Conservation (phyloP, 1,139 yeast species). For the Nakaseomyces uthaithaninus region DNA sequence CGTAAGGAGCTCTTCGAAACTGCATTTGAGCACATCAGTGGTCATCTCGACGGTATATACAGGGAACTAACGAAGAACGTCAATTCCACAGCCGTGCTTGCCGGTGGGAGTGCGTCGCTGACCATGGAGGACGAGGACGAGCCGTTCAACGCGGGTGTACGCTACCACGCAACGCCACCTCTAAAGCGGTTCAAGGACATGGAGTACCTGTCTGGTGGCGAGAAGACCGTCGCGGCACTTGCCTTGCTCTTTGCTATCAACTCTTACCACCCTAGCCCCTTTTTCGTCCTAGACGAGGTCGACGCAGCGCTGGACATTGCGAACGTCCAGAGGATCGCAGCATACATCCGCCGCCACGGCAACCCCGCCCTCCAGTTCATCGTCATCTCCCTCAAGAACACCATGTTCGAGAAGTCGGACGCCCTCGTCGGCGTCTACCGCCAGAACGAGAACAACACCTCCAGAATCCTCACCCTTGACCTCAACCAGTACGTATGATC, state of each 20-base stretch:
- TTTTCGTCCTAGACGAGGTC: constrained; percentile 90
- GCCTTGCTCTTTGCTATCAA: constrained; percentile 88
- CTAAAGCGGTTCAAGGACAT: constrained; percentile 88
- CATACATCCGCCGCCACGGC: constrained; percentile 69
- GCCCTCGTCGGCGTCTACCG: constrained; percentile 90
- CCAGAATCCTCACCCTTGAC: constrained; percentile 69
- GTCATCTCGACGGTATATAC: constrained; percentile 68
- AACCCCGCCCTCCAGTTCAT: constrained; percentile 82
- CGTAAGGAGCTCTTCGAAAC: constrained; percentile 57
- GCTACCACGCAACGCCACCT: constrained; percentile 95
- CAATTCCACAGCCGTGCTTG: constrained; percentile 48
- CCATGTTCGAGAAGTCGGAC: constrained; percentile 81
- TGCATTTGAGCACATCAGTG: constrained; percentile 71
- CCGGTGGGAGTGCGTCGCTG: constrained; percentile 89
- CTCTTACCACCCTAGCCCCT: constrained; percentile 88
- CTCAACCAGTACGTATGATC: constrained; percentile 50
- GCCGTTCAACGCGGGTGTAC: constrained; percentile 75
- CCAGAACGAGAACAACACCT: constrained; percentile 69
- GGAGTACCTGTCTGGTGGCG: constrained; percentile 94
- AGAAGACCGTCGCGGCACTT: constrained; percentile 91
- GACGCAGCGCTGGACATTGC: constrained; percentile 94
- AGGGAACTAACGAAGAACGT: constrained; percentile 68
- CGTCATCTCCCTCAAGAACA: constrained; percentile 84
- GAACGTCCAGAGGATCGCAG: constrained; percentile 78
- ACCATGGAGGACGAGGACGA: constrained; percentile 85